These are phyloP conservation scores for Pelagophyceae sp. DNA, from an alignment of 352 stramenopile species.

Conservation along the genomic window DNA sequence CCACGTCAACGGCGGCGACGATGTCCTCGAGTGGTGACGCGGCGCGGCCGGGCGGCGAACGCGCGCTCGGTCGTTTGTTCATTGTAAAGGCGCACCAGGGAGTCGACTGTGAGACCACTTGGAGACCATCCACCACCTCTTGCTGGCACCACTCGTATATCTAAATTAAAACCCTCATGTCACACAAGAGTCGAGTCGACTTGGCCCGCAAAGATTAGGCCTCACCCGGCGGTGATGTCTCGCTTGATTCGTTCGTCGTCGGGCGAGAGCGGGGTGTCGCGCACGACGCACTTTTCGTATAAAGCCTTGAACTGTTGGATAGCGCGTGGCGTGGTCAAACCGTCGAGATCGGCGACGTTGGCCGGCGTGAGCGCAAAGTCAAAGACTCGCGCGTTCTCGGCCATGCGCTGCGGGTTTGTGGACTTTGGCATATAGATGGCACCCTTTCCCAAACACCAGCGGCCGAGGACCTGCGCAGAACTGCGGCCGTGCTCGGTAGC, in stretches of 20 bases:
- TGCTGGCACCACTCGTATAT: too few species aligned
- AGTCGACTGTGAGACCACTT: too few species aligned
- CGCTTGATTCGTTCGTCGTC: constrained; percentile 58
- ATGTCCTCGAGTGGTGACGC: too few species aligned
- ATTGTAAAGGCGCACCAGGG: too few species aligned
- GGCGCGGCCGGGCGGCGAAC: too few species aligned
- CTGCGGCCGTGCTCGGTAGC: constrained; percentile 35
- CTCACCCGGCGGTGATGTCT: constrained; percentile 56
- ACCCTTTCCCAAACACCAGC: constrained; percentile 57
- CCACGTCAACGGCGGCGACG: not conserved
- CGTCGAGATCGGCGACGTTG: constrained; percentile 50
- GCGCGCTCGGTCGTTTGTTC: too few species aligned
- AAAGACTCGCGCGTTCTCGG: constrained; percentile 58
- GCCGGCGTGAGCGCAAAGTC: constrained; percentile 48
- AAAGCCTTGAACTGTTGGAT: constrained; percentile 44
- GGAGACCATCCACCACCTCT: too few species aligned
- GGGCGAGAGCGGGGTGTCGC: constrained; percentile 57
- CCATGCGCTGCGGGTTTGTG: constrained; percentile 50
- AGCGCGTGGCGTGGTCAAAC: constrained; percentile 42
- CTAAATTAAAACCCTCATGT: too few species aligned
- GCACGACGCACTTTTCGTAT: constrained; percentile 61
- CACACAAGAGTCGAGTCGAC: too few species aligned
- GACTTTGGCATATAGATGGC: constrained; percentile 59
- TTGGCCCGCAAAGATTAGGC: too few species aligned
- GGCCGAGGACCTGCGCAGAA: constrained; percentile 50